A percentile compares a stretch with the other conserved stretches of the same genome.
Conservation (phyloP, 345 rosid genomes). For the Populus davidiana region DNA sequence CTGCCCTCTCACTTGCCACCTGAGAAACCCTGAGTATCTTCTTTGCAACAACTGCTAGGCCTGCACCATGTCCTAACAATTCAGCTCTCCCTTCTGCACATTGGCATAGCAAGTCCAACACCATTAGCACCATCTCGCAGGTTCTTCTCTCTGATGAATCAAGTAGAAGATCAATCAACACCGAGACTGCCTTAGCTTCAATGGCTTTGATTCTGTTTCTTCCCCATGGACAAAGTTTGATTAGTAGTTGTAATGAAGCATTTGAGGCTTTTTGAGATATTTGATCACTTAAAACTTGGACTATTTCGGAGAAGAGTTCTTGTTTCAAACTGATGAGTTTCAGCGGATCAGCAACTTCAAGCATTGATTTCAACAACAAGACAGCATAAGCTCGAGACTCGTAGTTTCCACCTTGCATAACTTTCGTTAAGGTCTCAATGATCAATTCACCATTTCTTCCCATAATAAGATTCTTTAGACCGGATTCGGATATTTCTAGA, state of each 20-base stretch:
- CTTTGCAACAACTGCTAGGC: constrained; percentile 40
- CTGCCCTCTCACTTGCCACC: constrained; percentile 39
- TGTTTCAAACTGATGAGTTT: constrained; percentile 27
- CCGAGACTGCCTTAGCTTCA: constrained; percentile 33
- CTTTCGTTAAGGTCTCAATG: constrained; percentile 29
- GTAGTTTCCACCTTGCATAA: constrained; percentile 32
- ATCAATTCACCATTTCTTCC: constrained; percentile 41
- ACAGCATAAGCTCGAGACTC: constrained; percentile 44
- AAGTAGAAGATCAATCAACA: constrained; percentile 48
- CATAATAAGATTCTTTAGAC: constrained; percentile 49
- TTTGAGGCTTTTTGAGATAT: constrained; percentile 50
- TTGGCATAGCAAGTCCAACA: constrained; percentile 42
- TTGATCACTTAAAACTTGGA: constrained; percentile 39
- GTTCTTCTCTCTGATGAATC: constrained; percentile 32
- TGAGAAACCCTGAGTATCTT: constrained; percentile 44
- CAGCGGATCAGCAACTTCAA: constrained; percentile 46
- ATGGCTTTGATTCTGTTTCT: constrained; percentile 56
- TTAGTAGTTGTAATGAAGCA: constrained; percentile 39
- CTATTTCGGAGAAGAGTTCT: constrained; percentile 37
- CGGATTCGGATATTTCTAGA: constrained; percentile 60
- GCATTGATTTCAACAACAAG: constrained; percentile 35
- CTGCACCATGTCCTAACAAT: constrained; percentile 35
- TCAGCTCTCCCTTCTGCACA: constrained; percentile 44
- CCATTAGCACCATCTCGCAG: constrained; percentile 39
- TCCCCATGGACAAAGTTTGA: constrained; percentile 53